Conservation (phyloP, 345 rosid species). For the Physaria fendleri region DNA sequence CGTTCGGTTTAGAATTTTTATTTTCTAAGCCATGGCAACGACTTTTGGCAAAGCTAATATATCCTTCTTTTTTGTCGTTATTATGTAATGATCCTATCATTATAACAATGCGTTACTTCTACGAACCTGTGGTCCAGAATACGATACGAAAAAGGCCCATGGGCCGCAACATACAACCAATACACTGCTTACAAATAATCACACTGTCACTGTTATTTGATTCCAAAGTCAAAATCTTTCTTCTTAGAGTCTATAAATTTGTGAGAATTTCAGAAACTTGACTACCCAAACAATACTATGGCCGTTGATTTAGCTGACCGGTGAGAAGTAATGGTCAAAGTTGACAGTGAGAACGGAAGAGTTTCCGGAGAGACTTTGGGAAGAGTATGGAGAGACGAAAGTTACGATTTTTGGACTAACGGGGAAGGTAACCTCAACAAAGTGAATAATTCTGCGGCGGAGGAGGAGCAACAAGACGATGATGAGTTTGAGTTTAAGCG, state of each 20-base stretch:
- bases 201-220: constrained; percentile 6
- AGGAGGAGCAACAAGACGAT: background rate
- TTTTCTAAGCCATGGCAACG: too few relatives aligned
- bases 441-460: background rate
- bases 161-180: constrained; percentile 7
- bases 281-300: too few relatives aligned
- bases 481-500: constrained; percentile 32
- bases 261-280: too few relatives aligned
- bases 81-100: background rate
- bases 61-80: background rate
- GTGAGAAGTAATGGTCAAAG: constrained; percentile 35
- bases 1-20: too few relatives aligned
- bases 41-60: too few relatives aligned
- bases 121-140: constrained; percentile 21
- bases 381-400: constrained; percentile 56
- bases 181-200: background rate
- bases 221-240: constrained; percentile 15
- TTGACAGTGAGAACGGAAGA: constrained; percentile 26
- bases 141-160: constrained; percentile 25
- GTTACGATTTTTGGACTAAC: constrained; percentile 55
- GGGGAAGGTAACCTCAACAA: constrained; percentile 18
- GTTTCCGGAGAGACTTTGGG: constrained; percentile 5
- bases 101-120: constrained; percentile 2
- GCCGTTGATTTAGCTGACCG: constrained; percentile 36
- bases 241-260: too few relatives aligned